A percentile compares a stretch with the other conserved stretches of the same genome.
These are phyloP conservation scores for Aspergillus sclerotiicarbonarius DNA, from an alignment of 495 filamentous ascomycete genomes.

Conservation along the genomic window DNA sequence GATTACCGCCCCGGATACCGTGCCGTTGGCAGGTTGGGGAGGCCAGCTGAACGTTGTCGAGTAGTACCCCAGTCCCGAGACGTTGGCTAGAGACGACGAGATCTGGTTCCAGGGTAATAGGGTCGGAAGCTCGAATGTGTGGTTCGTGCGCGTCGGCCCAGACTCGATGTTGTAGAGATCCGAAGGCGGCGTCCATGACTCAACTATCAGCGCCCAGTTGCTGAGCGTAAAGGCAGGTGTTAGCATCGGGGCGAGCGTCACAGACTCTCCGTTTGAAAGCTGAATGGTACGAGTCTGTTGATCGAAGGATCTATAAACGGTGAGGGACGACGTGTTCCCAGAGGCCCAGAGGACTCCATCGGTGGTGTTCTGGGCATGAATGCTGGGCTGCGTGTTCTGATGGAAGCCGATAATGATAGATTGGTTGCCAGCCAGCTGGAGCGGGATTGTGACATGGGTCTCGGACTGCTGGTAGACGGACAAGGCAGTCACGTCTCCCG, in stretches of 20 bases:
- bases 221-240: not conserved
- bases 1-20: not conserved
- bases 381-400: not conserved
- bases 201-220: conserved; percentile 5
- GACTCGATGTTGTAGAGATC: not conserved
- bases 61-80: not conserved
- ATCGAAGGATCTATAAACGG: not conserved
- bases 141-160: not conserved
- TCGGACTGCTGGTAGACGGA: not conserved
- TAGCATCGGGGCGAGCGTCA: not conserved
- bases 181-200: not conserved
- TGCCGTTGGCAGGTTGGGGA: not conserved
- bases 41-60: not conserved
- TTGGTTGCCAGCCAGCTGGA: not conserved
- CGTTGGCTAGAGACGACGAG: not conserved
- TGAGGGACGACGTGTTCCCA: not conserved
- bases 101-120: conserved; percentile 3
- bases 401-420: not conserved
- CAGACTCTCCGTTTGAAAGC: not conserved
- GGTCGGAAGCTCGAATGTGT: not conserved
- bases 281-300: not conserved
- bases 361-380: not conserved
- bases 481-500: not conserved
- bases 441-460: not conserved
- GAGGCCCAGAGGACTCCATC: too few species aligned